These are phyloP conservation scores for Syzygium aromaticum DNA, from an alignment of 345 rosid species.

Conservation along the genomic window DNA sequence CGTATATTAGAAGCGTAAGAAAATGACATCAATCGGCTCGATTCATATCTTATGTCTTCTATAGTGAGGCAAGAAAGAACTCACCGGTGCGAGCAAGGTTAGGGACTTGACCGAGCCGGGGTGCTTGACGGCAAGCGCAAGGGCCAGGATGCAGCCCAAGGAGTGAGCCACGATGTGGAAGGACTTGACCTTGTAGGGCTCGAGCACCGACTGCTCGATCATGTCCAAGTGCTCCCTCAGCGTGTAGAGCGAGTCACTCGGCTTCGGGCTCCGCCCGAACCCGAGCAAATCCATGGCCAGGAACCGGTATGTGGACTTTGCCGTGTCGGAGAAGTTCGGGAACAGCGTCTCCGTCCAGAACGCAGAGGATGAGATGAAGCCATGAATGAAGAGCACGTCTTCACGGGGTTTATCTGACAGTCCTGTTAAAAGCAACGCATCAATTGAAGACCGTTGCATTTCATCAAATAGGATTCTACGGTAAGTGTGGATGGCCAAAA, in stretches of 20 bases:
- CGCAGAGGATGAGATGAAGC: constrained; percentile 95
- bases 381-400: constrained; percentile 88
- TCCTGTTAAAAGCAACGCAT: background rate
- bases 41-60: background rate
- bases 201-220: constrained; percentile 76
- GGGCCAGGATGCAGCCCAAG: constrained; percentile 92
- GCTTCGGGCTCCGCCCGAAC: constrained; percentile 96
- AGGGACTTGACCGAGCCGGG: constrained; percentile 78
- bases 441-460: background rate
- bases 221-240: constrained; percentile 82
- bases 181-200: constrained; percentile 55
- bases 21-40: background rate
- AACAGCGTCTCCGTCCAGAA: constrained; percentile 97
- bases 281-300: constrained; percentile 84
- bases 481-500: background rate
- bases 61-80: background rate
- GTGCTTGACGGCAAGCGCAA: constrained; percentile 83
- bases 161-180: constrained; percentile 99
- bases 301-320: constrained; percentile 62
- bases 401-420: constrained; percentile 45
- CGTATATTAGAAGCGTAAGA: background rate
- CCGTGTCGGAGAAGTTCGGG: constrained; percentile 67
- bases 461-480: background rate
- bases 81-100: constrained; percentile 88
- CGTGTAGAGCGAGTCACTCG: constrained; percentile 83